These are phyloP conservation scores for Nissolia schottii DNA, from an alignment of 306 rosid genomes.

Conservation along the genomic window DNA sequence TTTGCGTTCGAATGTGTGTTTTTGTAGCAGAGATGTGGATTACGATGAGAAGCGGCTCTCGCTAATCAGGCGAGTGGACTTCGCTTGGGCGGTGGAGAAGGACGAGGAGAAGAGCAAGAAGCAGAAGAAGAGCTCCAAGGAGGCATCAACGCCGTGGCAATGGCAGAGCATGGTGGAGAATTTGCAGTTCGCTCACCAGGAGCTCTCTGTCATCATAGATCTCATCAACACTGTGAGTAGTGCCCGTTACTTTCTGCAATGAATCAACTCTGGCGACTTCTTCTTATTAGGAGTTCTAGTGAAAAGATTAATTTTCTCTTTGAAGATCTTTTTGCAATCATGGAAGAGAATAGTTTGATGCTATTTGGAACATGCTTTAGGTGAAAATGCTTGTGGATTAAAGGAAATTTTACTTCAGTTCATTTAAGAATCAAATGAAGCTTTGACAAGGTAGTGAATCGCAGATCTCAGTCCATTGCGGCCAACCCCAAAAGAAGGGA, in stretches of 20 bases:
- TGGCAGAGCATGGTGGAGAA: constrained; percentile 92
- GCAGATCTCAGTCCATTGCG: too few species aligned
- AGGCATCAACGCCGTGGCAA: constrained; percentile 72
- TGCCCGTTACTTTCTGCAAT: neutral
- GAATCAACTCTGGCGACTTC: neutral
- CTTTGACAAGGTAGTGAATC: too few species aligned
- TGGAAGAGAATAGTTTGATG: neutral
- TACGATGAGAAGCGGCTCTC: constrained; percentile 78
- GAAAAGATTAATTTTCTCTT: neutral
- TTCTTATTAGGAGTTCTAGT: neutral
- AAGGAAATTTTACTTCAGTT: neutral
- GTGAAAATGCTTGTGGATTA: neutral
- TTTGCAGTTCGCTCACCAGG: constrained; percentile 82
- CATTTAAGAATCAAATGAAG: neutral
- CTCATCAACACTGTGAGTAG: constrained; percentile 84
- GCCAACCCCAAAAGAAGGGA: too few species aligned
- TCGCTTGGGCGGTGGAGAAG: constrained; percentile 90
- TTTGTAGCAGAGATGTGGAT: constrained; percentile 57
- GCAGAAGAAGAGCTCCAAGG: constrained; percentile 77
- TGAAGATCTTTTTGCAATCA: neutral
- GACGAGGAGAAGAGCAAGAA: constrained; percentile 60
- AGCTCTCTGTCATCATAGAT: constrained; percentile 77
- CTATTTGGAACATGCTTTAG: constrained; percentile 7
- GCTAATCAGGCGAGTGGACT: constrained; percentile 71
- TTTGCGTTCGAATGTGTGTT: neutral